These are phyloP conservation scores for Tetradesmus lagerheimii DNA, from an alignment of 139 green algal species.

Conservation along the genomic window DNA sequence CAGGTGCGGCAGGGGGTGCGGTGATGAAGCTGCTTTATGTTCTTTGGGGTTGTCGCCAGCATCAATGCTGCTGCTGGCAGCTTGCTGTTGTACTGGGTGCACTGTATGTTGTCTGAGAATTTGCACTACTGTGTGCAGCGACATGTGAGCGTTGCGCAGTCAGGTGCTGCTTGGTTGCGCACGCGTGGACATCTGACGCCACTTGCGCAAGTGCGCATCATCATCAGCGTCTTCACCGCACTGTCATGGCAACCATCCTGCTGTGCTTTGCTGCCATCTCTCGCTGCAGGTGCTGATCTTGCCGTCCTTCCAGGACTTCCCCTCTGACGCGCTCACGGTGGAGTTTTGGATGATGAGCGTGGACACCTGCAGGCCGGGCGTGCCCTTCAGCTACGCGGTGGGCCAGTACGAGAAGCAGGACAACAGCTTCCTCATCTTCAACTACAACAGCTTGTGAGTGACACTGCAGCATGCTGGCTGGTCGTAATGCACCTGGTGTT, in stretches of 20 bases:
- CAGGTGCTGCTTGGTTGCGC: too few species aligned
- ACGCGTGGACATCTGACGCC: too few species aligned
- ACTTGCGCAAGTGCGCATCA: too few species aligned
- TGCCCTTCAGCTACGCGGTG: conserved; percentile 78
- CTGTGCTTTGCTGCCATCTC: not conserved
- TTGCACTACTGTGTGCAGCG: too few species aligned
- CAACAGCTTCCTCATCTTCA: conserved; percentile 91
- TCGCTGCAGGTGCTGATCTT: conserved; percentile 78
- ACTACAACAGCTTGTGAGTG: conserved; percentile 87
- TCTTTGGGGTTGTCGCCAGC: not conserved
- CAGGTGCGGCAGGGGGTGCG: conserved; percentile 58
- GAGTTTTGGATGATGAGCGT: conserved; percentile 92
- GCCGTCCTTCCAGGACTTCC: conserved; percentile 83
- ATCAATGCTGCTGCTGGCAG: not conserved
- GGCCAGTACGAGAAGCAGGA: conserved; percentile 78
- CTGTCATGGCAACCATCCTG: too few species aligned
- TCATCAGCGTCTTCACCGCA: too few species aligned
- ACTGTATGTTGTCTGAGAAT: too few species aligned
- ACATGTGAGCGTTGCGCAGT: too few species aligned
- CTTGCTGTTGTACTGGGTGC: too few species aligned
- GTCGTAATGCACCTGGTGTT: too few species aligned
- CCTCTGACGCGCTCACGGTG: conserved; percentile 78
- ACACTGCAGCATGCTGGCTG: too few species aligned
- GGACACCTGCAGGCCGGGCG: conserved; percentile 72
- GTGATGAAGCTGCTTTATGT: not conserved